phyloP scores from a whole-genome alignment of 495 filamentous ascomycete species.

The Penicillium goetzii region DNA sequence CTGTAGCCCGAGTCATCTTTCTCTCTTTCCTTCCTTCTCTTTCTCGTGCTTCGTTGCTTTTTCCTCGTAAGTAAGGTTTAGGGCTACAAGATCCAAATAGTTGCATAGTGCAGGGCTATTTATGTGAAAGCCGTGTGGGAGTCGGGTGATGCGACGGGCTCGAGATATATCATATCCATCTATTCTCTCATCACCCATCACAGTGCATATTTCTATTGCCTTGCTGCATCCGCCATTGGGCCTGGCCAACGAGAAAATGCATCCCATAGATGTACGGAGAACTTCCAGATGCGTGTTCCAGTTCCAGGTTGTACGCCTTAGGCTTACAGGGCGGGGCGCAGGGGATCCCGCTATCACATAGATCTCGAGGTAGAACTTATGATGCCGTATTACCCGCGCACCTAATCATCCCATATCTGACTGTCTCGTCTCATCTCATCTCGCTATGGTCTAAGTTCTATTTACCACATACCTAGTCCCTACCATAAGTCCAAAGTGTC shows the following conservation, averaged over 20 bases:
- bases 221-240: neutral
- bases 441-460: neutral
- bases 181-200: neutral
- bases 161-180: slow-evolving; percentile 13
- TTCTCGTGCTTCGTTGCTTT: neutral
- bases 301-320: too few species aligned
- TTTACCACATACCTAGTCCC: neutral
- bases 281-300: too few species aligned
- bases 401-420: neutral
- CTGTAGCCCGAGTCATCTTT: neutral
- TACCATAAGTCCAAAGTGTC: neutral
- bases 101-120: neutral
- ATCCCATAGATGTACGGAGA: neutral
- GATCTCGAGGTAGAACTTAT: neutral
- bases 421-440: neutral
- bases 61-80: neutral
- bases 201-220: slow-evolving; percentile 6
- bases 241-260: too few species aligned
- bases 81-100: neutral
- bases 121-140: neutral
- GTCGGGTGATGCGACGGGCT: neutral
- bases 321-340: too few species aligned
- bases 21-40: neutral
- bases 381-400: neutral
- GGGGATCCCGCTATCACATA: neutral